These are phyloP conservation scores for Metschnikowia noctiluminum DNA, from an alignment of 805 yeast species.

Conservation along the genomic window DNA sequence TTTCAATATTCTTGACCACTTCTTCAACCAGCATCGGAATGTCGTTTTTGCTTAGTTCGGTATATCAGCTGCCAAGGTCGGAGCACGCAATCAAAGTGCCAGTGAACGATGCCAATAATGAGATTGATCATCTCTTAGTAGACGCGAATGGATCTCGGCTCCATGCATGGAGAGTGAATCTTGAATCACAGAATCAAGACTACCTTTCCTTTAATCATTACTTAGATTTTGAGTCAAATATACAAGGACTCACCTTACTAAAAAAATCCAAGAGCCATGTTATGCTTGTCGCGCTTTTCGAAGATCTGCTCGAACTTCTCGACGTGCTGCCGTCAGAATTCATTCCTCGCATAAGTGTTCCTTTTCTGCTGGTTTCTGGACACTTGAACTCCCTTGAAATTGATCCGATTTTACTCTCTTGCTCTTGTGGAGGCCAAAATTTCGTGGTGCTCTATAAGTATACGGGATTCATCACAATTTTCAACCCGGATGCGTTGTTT, in stretches of 20 bases:
- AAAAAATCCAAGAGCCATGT: background rate
- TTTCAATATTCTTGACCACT: background rate
- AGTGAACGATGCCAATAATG: background rate
- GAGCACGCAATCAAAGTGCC: background rate
- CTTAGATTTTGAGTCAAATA: background rate
- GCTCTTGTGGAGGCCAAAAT: background rate
- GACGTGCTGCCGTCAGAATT: background rate
- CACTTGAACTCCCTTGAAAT: conserved; percentile 4
- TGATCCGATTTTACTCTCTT: conserved; percentile 5
- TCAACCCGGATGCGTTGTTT: conserved; percentile 3
- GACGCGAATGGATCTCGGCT: conserved; percentile 1
- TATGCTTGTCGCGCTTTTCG: background rate
- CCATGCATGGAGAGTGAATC: background rate
- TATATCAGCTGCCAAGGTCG: conserved; percentile 1
- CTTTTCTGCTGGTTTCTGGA: conserved; percentile 2
- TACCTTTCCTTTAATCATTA: background rate
- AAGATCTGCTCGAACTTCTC: background rate
- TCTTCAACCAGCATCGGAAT: background rate
- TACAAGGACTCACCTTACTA: background rate
- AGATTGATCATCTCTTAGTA: background rate
- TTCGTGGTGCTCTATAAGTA: conserved; percentile 3
- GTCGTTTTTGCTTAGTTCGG: conserved; percentile 1
- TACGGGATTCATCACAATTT: conserved; percentile 10
- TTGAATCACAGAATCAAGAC: background rate
- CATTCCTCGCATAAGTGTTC: background rate